phyloP scores from a whole-genome alignment of 306 rosid genomes.

The Cucurbita ficifolia region DNA sequence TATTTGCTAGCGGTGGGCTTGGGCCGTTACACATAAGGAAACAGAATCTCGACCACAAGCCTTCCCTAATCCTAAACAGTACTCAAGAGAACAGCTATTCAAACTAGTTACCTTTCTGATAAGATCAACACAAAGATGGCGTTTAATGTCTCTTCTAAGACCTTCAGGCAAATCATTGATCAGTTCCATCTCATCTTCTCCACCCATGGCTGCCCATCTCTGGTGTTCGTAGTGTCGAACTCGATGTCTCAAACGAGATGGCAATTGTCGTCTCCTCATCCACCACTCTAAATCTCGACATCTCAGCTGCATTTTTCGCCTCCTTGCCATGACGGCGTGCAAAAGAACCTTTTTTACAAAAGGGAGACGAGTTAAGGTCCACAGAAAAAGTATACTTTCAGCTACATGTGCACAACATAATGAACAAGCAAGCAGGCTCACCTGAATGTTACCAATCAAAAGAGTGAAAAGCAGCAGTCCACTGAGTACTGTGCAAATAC shows the following conservation, averaged over 20 bases:
- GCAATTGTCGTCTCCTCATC: conserved; percentile 92
- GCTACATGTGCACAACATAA: conserved; percentile 9
- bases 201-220: conserved; percentile 83
- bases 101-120: conserved; percentile 39
- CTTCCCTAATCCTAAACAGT: background rate
- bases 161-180: conserved; percentile 93
- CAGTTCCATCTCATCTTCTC: conserved; percentile 87
- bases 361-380: background rate
- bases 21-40: background rate
- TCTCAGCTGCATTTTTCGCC: conserved; percentile 88
- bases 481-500: conserved; percentile 68
- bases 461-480: conserved; percentile 88
- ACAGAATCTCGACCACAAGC: background rate
- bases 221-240: conserved; percentile 91
- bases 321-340: conserved; percentile 94
- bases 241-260: conserved; percentile 60
- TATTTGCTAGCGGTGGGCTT: too few relatives aligned
- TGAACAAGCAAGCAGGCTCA: conserved; percentile 11
- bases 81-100: background rate
- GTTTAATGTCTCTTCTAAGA: conserved; percentile 88
- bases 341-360: conserved; percentile 48
- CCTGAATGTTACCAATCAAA: conserved; percentile 97
- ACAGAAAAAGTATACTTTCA: background rate
- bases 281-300: conserved; percentile 99
- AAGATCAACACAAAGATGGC: conserved; percentile 77